Base-by-base conservation (phyloP, 495 filamentous ascomycete species). In the Aspergillus sclerotioniger region DNA sequence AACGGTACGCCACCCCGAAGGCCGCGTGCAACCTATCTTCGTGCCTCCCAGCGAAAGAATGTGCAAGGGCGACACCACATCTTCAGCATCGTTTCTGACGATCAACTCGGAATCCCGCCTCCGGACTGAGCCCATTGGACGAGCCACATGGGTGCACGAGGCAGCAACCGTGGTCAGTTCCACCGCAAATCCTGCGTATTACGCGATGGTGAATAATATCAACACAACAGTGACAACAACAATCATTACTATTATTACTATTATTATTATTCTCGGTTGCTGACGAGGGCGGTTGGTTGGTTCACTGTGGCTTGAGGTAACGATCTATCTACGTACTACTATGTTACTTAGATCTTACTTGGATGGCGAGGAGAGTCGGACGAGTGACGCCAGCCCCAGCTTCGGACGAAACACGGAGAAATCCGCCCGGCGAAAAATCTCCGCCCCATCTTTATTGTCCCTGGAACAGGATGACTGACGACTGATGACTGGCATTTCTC, bases 101-200 rank as follows among this genome's bases (percentile, higher is more conserved):
- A 64, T 64, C 62, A 53, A 50, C 46, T 62, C 56, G 61, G 61
- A 63, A 59, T 58, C 49, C 49, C 52, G 25, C 56, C 53, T 57
- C 53, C 47, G 53, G 57, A 46, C 50, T 21, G 17, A 31, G 21
- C 33, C 41, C 28, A 59, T 63, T 63, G 56, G 61, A 51, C 13
- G 54, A 44, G 50, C 50, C 58, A 56, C 39, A 58, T 53, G 54
- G 52, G 12, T 35, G 54, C 25, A 20, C 52, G 52, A 60, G 33
- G 33, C 55, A 33, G 44, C 47, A 50, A 50, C 47, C 47, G 47
- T 50, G 47, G 47, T 16, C 47, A 31, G 47, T 50, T 50, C 47
- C 47, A 50, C 47, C 31, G 47, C 25, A 17, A 32, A 41, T 28
- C 47, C 31, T 50, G 25, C 47, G 47, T 16, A 50, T 41, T 41